Base-by-base conservation (phyloP, 2,329 filamentous ascomycete genomes). In the Dothistroma septosporum region DNA sequence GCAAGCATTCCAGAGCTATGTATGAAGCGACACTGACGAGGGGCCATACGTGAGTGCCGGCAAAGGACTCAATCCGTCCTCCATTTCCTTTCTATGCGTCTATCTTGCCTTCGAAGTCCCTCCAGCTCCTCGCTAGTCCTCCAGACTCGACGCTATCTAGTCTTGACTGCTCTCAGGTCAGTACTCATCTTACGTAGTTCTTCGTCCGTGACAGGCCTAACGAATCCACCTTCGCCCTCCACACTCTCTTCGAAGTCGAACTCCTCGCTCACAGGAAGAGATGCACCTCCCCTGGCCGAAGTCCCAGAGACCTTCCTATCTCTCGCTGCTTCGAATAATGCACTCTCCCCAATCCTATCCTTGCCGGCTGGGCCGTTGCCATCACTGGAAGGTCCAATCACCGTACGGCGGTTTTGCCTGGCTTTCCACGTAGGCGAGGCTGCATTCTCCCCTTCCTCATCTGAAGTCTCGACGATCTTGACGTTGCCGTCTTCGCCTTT, bases 181-280 rank as follows among this genome's bases (percentile, higher is more conserved):
- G 59, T 59, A 46, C 62, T 64, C 64, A 66, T 66, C 10, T 21
- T 48, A 50, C 61, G 56, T 47, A 66, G 37, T 41, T 63, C 64
- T 14, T 66, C 64, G 24, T 66, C 64, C 7, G 48, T 53, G 37
- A 66, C 63, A 7, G 61, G 50, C 24, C 60, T 22, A 9, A 65
- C 62, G 48, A 66, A 66, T 0, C 64, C 64, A 24, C 57, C 24
- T 52, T 66, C 64, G 24, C 58, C 64, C 35, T 66, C 64, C 2
- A 60, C 55, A 54, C 60, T 61, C 16, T 53, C 50, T 21, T 59
- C 32, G 16, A 32, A 24, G 2, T 47, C 57, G 9, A 37, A 31
- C 35, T 31, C 60, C 3, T 44, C 53, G 12, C 33, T 35, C 28
- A 22, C 22, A 22, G 21, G 22, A 41, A 32, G 33, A 53, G 47